Evolutionary conservation across 768 basidiomycete genomes (phyloP).

Genomic region (Rhodotorula toruloides): DNA sequence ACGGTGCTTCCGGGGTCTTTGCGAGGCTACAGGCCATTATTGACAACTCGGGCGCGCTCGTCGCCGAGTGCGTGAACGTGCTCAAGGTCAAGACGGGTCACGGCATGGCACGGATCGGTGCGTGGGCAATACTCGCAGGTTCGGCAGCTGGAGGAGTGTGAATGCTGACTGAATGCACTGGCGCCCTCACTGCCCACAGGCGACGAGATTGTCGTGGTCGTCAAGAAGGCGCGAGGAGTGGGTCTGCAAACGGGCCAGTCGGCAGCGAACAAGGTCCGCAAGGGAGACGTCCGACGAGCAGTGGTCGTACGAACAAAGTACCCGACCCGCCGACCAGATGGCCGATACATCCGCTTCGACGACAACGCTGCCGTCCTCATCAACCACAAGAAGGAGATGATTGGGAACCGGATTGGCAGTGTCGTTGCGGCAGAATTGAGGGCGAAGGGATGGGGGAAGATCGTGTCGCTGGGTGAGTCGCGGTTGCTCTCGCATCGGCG

Average conservation of each 20-base stretch:
- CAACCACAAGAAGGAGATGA: slow-evolving; percentile 92
- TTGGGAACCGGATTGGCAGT: slow-evolving; percentile 89
- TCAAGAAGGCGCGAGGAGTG: slow-evolving; percentile 70
- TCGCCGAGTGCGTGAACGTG: slow-evolving; percentile 94
- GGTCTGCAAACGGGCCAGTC: neutral
- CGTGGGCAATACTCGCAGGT: slow-evolving; percentile 18
- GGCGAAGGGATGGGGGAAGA: slow-evolving; percentile 90
- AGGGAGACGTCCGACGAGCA: slow-evolving; percentile 90
- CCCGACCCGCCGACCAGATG: slow-evolving; percentile 76
- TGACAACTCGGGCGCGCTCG: slow-evolving; percentile 91
- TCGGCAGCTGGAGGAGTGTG: neutral
- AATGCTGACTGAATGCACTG: no score
- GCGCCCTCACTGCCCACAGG: slow-evolving; percentile 49
- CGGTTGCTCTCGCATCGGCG: neutral
- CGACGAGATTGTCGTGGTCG: slow-evolving; percentile 92
- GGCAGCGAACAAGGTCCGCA: slow-evolving; percentile 74
- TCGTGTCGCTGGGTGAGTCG: slow-evolving; percentile 63
- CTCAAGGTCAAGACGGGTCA: slow-evolving; percentile 93
- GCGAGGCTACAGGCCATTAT: slow-evolving; percentile 60
- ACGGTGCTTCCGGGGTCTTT: no score
- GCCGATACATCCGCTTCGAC: slow-evolving; percentile 80
- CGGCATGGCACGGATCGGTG: slow-evolving; percentile 66
- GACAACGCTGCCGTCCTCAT: slow-evolving; percentile 92
- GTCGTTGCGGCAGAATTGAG: slow-evolving; percentile 86
- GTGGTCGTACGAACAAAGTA: slow-evolving; percentile 93